Evolutionary conservation across 495 filamentous ascomycete genomes (phyloP), one percentile per base, ranked within the genome.

Genomic region (Massariosphaeria phaeospora): DNA sequence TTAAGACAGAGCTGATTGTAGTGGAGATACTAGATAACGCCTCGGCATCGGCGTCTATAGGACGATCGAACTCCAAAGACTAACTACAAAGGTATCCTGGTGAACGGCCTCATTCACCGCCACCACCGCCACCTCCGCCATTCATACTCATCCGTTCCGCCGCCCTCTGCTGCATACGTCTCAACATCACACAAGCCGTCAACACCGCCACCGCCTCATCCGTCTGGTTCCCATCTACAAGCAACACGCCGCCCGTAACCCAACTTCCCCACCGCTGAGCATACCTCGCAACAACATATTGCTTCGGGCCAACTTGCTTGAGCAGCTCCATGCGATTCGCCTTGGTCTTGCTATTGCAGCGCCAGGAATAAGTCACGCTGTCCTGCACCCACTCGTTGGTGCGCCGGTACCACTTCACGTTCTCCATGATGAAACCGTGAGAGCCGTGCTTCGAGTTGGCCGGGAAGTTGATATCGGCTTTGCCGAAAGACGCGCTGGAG

Each of bases 231-330:
- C 4, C 41, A 44, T 44, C 41, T 23, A 44, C 41, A 5, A 44
- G 23, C 41, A 44, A 26, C 11, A 40, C 41, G 9, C 41, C 41
- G 10, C 23, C 41, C 10, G 41, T 26, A 26, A 26, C 41, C 41
- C 41, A 44, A 26, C 41, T 44, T 23, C 41, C 41, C 41, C 41
- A 44, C 17, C 41, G 8, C 41, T 44, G 41, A 15, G 41, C 41
- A 44, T 44, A 44, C 41, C 17, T 5, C 10, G 41, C 41, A 26
- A 44, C 41, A 8, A 44, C 23, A 10, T 23, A 5, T 23, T 26
- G 13, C 41, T 26, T 44, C 17, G 9, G 17, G 4, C 41, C 41
- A 44, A 44, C 17, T 10, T 23, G 21, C 41, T 44, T 26, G 10
- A 7, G 26, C 41, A 44, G 23, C 18, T 9, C 26, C 41, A 21